Conservation (phyloP, 164 flowering plant genomes). For the Vitis rotundifolia region DNA sequence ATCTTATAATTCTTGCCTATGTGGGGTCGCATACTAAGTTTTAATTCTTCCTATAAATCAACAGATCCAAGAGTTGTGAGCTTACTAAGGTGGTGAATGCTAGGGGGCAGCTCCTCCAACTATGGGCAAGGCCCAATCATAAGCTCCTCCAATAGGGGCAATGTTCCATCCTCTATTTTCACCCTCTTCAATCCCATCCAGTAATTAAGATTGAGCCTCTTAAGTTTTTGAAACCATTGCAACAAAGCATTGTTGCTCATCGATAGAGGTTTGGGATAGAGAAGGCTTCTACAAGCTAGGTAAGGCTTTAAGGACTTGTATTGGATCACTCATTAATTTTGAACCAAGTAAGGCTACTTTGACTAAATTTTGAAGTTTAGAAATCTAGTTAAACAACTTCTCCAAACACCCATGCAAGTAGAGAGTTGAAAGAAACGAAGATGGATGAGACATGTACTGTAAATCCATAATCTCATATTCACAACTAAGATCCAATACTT, state of each 20-base stretch:
- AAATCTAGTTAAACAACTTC: slow-evolving; percentile 12
- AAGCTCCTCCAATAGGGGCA: not conserved
- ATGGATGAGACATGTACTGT: not conserved
- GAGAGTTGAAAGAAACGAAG: not conserved
- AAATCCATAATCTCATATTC: slow-evolving; percentile 5
- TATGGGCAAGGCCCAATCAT: no score
- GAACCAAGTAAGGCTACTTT: no score
- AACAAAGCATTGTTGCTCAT: not conserved
- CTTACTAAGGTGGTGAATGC: no score
- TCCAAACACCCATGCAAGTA: slow-evolving; percentile 8
- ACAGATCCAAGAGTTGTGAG: no score
- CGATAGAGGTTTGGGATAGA: slow-evolving; percentile 1
- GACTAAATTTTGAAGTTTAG: not conserved
- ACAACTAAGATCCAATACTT: slow-evolving; percentile 26
- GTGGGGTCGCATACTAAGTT: no score
- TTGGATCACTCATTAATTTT: no score
- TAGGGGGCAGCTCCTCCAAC: no score
- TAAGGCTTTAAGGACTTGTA: slow-evolving; percentile 5
- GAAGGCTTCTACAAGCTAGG: slow-evolving; percentile 6
- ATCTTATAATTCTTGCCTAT: no score
- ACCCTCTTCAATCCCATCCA: not conserved
- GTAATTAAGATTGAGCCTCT: not conserved
- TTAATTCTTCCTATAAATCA: no score
- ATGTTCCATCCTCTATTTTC: slow-evolving; percentile 4
- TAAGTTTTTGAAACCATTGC: slow-evolving; percentile 11